Conservation (phyloP, 2,329 filamentous ascomycete species). For the Talaromyces sp. region DNA sequence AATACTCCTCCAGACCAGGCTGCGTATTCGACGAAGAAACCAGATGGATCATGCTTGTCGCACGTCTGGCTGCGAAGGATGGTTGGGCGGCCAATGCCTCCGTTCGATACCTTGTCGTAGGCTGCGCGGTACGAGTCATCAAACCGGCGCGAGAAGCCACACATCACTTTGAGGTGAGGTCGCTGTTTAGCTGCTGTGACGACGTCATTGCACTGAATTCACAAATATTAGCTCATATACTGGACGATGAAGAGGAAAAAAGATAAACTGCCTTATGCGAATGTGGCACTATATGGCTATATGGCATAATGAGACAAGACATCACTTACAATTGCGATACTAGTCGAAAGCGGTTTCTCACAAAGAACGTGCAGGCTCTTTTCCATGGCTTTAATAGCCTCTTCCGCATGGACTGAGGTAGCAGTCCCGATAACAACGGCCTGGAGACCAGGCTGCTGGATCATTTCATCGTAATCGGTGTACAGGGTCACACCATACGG, state of each 20-base stretch:
- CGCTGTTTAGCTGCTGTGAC: slow-evolving; percentile 45
- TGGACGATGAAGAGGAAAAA: neutral
- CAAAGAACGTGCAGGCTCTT: slow-evolving; percentile 54
- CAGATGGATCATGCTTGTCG: slow-evolving; percentile 60
- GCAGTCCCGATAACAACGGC: slow-evolving; percentile 54
- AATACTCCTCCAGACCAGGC: slow-evolving; percentile 64
- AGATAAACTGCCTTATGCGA: neutral
- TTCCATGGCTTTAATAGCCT: slow-evolving; percentile 54
- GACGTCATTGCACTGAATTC: neutral
- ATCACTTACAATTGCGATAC: slow-evolving; percentile 51
- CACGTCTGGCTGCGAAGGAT: slow-evolving; percentile 57
- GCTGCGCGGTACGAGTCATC: slow-evolving; percentile 63
- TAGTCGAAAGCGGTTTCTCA: slow-evolving; percentile 53
- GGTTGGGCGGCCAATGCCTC: slow-evolving; percentile 56
- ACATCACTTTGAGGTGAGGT: slow-evolving; percentile 62
- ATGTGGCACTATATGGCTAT: neutral
- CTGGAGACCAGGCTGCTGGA: slow-evolving; percentile 51
- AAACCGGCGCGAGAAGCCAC: slow-evolving; percentile 63
- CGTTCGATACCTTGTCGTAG: slow-evolving; percentile 47
- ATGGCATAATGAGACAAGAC: neutral
- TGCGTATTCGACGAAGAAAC: slow-evolving; percentile 66
- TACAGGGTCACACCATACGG: slow-evolving; percentile 52
- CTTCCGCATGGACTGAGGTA: slow-evolving; percentile 54
- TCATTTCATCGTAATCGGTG: slow-evolving; percentile 53
- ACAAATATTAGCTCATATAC: neutral